Conservation (phyloP, 164 flowering plant genomes). For the Chimonanthus praecox region DNA sequence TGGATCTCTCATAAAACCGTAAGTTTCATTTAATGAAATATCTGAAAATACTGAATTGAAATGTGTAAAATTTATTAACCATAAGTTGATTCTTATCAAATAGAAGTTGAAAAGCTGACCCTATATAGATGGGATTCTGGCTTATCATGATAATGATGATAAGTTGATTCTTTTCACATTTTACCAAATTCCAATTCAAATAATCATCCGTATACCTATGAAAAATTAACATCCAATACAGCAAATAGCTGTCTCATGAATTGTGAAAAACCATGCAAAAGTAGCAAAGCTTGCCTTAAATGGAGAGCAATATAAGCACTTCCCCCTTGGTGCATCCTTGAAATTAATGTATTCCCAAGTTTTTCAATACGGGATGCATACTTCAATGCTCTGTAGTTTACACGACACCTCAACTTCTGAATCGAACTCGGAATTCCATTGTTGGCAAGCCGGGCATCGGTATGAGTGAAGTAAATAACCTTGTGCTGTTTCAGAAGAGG, state of each 20-base stretch:
- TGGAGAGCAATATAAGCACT: slow-evolving; percentile 89
- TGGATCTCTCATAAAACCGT: not conserved
- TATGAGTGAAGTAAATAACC: slow-evolving; percentile 88
- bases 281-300: slow-evolving; percentile 53
- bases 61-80: not conserved
- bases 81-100: not conserved
- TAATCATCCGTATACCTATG: not conserved
- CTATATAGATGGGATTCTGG: not conserved
- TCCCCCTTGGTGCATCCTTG: slow-evolving; percentile 64
- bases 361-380: slow-evolving; percentile 83
- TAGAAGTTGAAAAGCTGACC: no score
- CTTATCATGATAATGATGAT: not conserved
- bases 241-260: not conserved
- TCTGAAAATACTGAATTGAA: not conserved
- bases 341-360: slow-evolving; percentile 69
- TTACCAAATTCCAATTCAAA: no score
- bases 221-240: not conserved
- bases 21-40: no score
- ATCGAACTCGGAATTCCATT: slow-evolving; percentile 67
- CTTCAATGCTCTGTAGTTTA: slow-evolving; percentile 75
- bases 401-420: slow-evolving; percentile 94
- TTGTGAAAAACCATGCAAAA: not conserved
- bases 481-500: slow-evolving; percentile 86
- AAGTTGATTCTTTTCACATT: no score
- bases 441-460: slow-evolving; percentile 94